Evolutionary conservation across 768 basidiomycete genomes (phyloP).

Genomic region (Lentinula sp.): DNA sequence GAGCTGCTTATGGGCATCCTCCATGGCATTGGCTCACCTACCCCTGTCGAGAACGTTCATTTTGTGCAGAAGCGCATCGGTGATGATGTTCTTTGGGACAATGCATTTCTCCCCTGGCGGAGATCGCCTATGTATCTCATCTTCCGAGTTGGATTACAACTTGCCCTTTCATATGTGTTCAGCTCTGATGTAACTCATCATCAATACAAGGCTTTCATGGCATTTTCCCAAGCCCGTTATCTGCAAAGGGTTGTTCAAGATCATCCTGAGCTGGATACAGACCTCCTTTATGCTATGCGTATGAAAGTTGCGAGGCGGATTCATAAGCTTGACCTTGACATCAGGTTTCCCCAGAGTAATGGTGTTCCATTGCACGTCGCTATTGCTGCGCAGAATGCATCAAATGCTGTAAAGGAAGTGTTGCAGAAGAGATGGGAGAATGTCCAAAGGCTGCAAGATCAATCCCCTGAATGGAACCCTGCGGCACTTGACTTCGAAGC

Average conservation of each 20-base stretch:
- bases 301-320: conserved; percentile 31
- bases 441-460: conserved; percentile 18
- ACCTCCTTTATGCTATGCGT: conserved; percentile 29
- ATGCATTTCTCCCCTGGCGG: conserved; percentile 37
- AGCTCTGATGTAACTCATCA: no score
- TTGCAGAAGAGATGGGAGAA: conserved; percentile 28
- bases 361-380: conserved; percentile 15
- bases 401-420: conserved; percentile 12
- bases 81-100: conserved; percentile 38
- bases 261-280: conserved; percentile 19
- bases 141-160: conserved; percentile 40
- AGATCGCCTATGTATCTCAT: conserved; percentile 46
- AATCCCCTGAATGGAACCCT: conserved; percentile 18
- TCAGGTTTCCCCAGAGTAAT: conserved; percentile 1
- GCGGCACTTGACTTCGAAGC: conserved; percentile 16
- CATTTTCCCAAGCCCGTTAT: conserved; percentile 29
- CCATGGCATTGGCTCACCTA: conserved; percentile 30
- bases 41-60: conserved; percentile 20
- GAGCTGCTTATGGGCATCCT: conserved; percentile 42
- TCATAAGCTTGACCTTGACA: conserved; percentile 29
- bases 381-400: conserved; percentile 12
- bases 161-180: conserved; percentile 19
- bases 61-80: conserved; percentile 36
- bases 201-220: conserved; percentile 43
- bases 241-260: conserved; percentile 14